Evolutionary conservation across 768 basidiomycete species (phyloP).

Genomic region (Hydnum rufescens): DNA sequence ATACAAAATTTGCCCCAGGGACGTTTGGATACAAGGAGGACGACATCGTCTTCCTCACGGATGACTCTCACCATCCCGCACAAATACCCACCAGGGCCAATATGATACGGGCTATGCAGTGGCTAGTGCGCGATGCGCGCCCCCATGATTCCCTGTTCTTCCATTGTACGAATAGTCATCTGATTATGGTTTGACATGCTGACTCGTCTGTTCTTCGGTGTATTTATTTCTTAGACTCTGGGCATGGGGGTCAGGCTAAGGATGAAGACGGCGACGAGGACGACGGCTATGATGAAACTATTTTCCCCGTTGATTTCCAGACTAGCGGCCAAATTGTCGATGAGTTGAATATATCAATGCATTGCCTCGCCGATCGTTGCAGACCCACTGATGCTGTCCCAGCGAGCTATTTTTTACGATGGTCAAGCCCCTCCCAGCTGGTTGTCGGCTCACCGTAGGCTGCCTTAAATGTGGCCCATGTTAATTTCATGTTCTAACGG

Average conservation of each 20-base stretch:
- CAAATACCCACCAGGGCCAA: constrained; percentile 60
- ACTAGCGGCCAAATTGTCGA: constrained; percentile 64
- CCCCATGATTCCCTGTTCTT: constrained; percentile 81
- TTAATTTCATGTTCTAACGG: too few species aligned
- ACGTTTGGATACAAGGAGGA: constrained; percentile 47
- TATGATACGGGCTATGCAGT: constrained; percentile 75
- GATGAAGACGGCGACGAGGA: constrained; percentile 69
- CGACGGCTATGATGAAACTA: constrained; percentile 48
- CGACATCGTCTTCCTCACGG: constrained; percentile 75
- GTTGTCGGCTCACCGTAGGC: constrained; percentile 83
- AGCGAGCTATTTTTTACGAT: constrained; percentile 50
- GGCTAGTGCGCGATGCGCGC: constrained; percentile 67
- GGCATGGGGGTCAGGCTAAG: constrained; percentile 81
- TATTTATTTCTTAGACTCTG: constrained; percentile 38
- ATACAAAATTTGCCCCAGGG: constrained; percentile 18
- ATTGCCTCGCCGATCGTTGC: constrained; percentile 14
- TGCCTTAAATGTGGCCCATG: too few species aligned
- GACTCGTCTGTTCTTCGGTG: constrained; percentile 2
- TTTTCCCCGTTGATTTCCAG: constrained; percentile 72
- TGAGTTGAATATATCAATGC: too few species aligned
- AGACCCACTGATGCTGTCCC: background rate
- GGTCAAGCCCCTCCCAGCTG: constrained; percentile 57
- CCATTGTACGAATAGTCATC: constrained; percentile 41
- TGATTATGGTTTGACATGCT: too few species aligned
- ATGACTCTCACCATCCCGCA: constrained; percentile 43